Base-by-base conservation (phyloP, 352 stramenopile species). In the Globisporangium carolinianum region DNA sequence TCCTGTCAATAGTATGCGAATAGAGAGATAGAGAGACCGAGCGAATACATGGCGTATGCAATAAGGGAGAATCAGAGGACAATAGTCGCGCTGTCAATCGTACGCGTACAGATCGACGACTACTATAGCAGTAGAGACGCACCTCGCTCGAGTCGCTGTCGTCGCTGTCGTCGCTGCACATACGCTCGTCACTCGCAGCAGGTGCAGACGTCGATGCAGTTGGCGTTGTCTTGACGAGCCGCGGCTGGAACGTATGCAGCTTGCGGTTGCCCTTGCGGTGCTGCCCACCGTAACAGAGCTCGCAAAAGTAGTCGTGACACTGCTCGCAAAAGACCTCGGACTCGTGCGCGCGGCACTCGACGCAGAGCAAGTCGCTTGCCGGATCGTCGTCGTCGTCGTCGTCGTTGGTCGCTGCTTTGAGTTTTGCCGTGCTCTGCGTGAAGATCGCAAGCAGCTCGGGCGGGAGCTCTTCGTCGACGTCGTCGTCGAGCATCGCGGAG, bases 221-320 rank as follows among this genome's bases (percentile, higher is more conserved):
- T 38, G 39, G 39, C 38, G 1, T 37, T 17, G 12, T 38, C 14
- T 5, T 24, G 7, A 72, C 63, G 55, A 89, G 72, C 9, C 71
- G 63, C 42, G 80, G 82, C 69, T 95, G 86, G 62, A 78, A 84
- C 61, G 83, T 94, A 69, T 95, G 84, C 45, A 63, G 67, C 53
- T 76, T 68, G 52, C 86, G 69, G 56, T 89, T 90, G 45, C 86
- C 86, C 61, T 94, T 94, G 64, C 86, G 86, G 60, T 95, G 86
- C 69, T 95, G 86, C 3, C 80, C 83, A 38, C 75, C 76, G 45
- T 71, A 93, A 71, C 86, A 95, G 6, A 95, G 65, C 55, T 87
- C 79, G 51, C 86, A 95, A 57, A 92, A 95, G 63, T 93, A 91
- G 69, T 95, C 84, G 63, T 91, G 77, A 60, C 86, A 95, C 64